Evolutionary conservation across 148 eudicot species (phyloP).

Genomic region (Amaranthus cruentus): DNA sequence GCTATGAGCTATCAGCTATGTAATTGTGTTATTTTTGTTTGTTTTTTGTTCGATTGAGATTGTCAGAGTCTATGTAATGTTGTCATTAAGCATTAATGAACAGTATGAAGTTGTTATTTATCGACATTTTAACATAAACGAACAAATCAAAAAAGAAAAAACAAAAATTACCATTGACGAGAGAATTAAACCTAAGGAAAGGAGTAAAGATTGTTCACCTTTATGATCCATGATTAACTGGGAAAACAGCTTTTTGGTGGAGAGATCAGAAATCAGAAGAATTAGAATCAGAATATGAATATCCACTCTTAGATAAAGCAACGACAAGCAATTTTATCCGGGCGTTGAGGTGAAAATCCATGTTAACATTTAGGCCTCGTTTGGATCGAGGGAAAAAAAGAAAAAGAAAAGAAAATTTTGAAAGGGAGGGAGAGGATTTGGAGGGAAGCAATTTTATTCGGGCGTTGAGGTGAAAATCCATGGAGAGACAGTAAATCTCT

Average conservation of each 20-base stretch:
- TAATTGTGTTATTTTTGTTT: background rate
- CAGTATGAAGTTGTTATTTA: slow-evolving; percentile 1
- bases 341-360: too few relatives aligned
- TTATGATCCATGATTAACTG: background rate
- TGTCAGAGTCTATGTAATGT: slow-evolving; percentile 1
- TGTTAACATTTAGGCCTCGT: too few relatives aligned
- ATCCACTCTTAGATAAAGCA: background rate
- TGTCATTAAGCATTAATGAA: background rate
- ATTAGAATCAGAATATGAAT: background rate
- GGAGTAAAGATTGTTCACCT: background rate
- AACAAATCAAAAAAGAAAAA: background rate
- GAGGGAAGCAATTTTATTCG: too few relatives aligned
- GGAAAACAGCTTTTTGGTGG: background rate
- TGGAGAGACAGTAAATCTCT: too few relatives aligned
- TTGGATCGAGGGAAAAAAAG: too few relatives aligned
- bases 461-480: too few relatives aligned
- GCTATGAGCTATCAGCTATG: background rate
- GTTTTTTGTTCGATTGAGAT: background rate
- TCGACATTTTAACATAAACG: background rate
- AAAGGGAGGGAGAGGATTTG: too few relatives aligned
- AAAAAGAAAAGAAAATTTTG: too few relatives aligned
- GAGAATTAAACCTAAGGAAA: background rate
- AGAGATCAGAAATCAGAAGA: background rate
- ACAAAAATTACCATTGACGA: background rate
- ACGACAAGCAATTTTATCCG: too few relatives aligned